A percentile compares a stretch with the other conserved stretches of the same genome.
Conservation (phyloP, 306 rosid genomes). For the Neltuma alba region DNA sequence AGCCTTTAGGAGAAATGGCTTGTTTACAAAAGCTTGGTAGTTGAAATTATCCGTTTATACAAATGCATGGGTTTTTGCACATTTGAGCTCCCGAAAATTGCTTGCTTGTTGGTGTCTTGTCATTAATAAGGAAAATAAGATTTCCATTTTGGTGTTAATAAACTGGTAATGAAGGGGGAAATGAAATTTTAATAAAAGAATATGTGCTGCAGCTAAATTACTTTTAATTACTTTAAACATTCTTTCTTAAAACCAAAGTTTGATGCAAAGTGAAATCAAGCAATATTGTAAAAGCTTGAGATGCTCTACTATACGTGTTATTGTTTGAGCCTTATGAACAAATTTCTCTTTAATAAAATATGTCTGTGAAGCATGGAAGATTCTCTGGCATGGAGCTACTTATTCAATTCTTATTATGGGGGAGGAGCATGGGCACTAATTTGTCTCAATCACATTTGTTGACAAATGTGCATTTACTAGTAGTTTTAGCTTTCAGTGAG, state of each 20-base stretch:
- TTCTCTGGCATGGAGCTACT: no score
- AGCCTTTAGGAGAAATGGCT: neutral
- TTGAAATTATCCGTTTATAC: neutral
- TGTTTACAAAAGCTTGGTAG: neutral
- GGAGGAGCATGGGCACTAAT: no score
- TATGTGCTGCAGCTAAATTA: neutral
- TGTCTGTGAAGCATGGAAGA: no score
- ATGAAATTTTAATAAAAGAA: neutral
- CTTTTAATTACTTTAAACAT: neutral
- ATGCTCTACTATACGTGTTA: neutral
- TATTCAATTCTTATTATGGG: no score
- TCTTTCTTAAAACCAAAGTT: neutral
- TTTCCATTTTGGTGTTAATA: neutral
- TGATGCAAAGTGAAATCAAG: conserved; percentile 2
- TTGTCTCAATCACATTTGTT: no score
- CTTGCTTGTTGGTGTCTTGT: neutral
- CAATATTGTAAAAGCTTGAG: neutral
- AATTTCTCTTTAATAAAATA: no score
- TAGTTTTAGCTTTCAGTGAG: conserved; percentile 14
- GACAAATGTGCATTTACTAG: neutral
- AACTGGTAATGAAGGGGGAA: neutral
- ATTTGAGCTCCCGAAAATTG: neutral
- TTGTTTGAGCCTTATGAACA: no score
- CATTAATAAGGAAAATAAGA: neutral
- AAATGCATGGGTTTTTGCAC: neutral